These are phyloP conservation scores for Mixia osmundae DNA, from an alignment of 1,284 basidiomycete species.

Conservation along the genomic window DNA sequence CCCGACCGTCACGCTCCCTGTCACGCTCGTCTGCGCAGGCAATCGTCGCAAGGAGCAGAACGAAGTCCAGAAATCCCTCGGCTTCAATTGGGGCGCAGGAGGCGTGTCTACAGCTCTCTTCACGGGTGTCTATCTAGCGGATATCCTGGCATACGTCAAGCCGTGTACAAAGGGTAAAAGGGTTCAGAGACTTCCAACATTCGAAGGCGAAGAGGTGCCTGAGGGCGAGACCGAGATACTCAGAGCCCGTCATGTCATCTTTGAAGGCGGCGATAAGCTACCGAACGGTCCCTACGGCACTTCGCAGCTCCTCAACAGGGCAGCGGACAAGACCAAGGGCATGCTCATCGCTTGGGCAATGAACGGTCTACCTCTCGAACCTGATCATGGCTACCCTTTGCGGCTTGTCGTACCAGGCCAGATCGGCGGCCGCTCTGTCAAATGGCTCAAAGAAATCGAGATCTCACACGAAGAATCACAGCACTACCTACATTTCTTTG, in stretches of 20 bases:
- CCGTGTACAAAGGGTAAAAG: constrained; percentile 19
- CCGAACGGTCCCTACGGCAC: constrained; percentile 46
- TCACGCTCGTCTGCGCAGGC: constrained; percentile 43
- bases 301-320: constrained; percentile 32
- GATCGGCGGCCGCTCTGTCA: constrained; percentile 31
- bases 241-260: constrained; percentile 33
- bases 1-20: constrained; percentile 34
- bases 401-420: constrained; percentile 39
- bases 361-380: constrained; percentile 33
- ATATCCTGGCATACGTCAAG: constrained; percentile 31
- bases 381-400: constrained; percentile 43
- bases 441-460: constrained; percentile 35
- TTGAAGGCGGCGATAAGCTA: constrained; percentile 37
- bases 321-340: constrained; percentile 29
- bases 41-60: constrained; percentile 48
- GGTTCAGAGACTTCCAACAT: too few relatives aligned
- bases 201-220: too few relatives aligned
- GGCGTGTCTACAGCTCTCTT: constrained; percentile 37
- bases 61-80: constrained; percentile 20
- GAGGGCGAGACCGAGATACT: constrained; percentile 17
- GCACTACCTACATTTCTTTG: constrained; percentile 31
- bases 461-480: constrained; percentile 33
- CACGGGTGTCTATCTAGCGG: constrained; percentile 39
- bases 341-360: constrained; percentile 41
- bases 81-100: constrained; percentile 21